Base-by-base conservation (phyloP, 2,329 filamentous ascomycete genomes). In the Aspergillus viridinutans region DNA sequence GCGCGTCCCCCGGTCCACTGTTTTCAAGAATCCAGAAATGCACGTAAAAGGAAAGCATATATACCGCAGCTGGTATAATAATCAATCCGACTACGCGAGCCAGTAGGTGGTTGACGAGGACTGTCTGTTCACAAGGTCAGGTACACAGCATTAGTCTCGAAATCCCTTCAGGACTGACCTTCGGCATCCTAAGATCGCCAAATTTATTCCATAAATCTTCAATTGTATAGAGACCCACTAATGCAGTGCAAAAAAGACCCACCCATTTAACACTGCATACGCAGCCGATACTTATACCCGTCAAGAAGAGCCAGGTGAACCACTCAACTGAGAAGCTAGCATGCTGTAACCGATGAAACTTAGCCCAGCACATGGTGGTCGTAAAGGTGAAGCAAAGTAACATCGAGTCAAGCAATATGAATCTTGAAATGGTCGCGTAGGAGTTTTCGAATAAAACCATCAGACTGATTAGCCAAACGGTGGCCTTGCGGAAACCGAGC, bases 371-470 rank as follows among this genome's bases (percentile, higher is more conserved):
- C 68, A 97, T 86, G 61, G 95, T 90, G 5, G 94, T 99, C 17
- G 92, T 92, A 66, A 97, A 94, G n/a, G 95, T 99, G 72, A 96
- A 97, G 80, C 92, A 97, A 42, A 99, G 84, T 52, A 99, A 85
- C 94, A 99, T 99, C 0, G 94, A 97, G 76, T 99, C 94, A 68
- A 99, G 86, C 25, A 99, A 87, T 68, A 99, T 97, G 74, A 99
- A 99, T 59, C 94, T 87, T 77, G 92, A 97, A 76, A 99, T 99
- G 32, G 95, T 97, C 50, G 94, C 96, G 80, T 97, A 99, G 52
- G 94, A 97, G 81, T 99, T 99, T 76, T 99, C 94, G 80, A 92
- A 99, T 45, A 99, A 85, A 48, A 99, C 92, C 90, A 97, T 97
- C 67, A 97, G 80, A 21, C 92, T 94, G 57, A 97, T 87, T 56